Conservation (phyloP, 208 protist genomes). For the Leishmania major region DNA sequence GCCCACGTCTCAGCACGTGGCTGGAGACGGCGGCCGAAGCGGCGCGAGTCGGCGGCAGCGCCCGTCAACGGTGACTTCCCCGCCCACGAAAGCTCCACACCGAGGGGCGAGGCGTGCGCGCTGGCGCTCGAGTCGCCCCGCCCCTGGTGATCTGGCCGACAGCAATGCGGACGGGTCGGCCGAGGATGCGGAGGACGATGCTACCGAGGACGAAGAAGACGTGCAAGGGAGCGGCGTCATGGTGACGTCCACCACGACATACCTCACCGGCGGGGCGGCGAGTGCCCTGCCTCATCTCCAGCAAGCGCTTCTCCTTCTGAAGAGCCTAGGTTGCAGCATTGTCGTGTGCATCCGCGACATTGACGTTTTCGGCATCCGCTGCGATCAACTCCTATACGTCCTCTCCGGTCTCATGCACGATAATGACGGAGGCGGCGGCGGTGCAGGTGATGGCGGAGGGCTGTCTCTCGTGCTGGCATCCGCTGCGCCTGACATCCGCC, state of each 20-base stretch:
- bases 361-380: slow-evolving; percentile 80
- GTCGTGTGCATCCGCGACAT: slow-evolving; percentile 76
- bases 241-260: slow-evolving; percentile 65
- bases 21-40: background rate
- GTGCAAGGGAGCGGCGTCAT: slow-evolving; percentile 25
- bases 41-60: background rate
- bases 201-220: slow-evolving; percentile 28
- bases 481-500: slow-evolving; percentile 67
- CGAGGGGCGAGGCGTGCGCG: background rate
- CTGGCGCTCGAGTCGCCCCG: background rate
- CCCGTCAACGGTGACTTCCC: background rate
- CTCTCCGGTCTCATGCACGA: slow-evolving; percentile 89
- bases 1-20: background rate
- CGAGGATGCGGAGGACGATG: slow-evolving; percentile 9
- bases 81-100: background rate
- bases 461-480: slow-evolving; percentile 74
- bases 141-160: background rate
- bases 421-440: slow-evolving; percentile 36
- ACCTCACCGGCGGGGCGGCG: slow-evolving; percentile 54
- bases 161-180: background rate
- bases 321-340: slow-evolving; percentile 61
- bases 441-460: slow-evolving; percentile 31
- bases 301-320: slow-evolving; percentile 69
- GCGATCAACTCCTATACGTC: slow-evolving; percentile 86
- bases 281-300: slow-evolving; percentile 80